These are phyloP conservation scores for Quercus lobata DNA, from an alignment of 331 rosid genomes.

Conservation along the genomic window DNA sequence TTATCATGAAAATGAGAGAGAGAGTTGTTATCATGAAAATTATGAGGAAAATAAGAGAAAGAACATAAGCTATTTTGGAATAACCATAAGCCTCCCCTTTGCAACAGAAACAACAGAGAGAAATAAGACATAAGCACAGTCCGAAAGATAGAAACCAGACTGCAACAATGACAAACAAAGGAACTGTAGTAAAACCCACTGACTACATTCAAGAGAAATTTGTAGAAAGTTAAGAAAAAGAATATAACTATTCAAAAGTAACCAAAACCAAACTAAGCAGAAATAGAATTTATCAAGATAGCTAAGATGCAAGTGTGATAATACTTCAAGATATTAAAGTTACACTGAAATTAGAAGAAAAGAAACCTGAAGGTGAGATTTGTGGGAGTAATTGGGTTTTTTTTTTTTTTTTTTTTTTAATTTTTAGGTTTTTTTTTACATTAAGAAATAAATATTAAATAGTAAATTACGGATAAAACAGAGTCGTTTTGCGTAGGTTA, in stretches of 20 bases:
- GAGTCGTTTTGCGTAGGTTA: accelerated
- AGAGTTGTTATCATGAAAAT: constrained; percentile 50
- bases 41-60: constrained; percentile 68
- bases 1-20: constrained; percentile 44
- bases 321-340: neutral
- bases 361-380: neutral
- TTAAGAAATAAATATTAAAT: no score
- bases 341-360: neutral
- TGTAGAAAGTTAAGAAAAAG: constrained; percentile 2
- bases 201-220: constrained; percentile 51
- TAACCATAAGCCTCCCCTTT: constrained; percentile 51
- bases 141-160: constrained; percentile 80
- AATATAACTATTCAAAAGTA: constrained; percentile 10
- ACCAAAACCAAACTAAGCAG: neutral
- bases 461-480: no score
- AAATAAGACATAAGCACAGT: constrained; percentile 42
- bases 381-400: neutral
- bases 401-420: no score
- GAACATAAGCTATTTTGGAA: constrained; percentile 56
- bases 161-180: constrained; percentile 67
- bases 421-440: no score
- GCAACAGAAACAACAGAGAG: constrained; percentile 49
- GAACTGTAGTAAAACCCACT: constrained; percentile 69
- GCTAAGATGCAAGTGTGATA: neutral
- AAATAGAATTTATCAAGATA: neutral